Evolutionary conservation across 371 early-diverging fungal species (phyloP).

Genomic region (Rozella allomycis): DNA sequence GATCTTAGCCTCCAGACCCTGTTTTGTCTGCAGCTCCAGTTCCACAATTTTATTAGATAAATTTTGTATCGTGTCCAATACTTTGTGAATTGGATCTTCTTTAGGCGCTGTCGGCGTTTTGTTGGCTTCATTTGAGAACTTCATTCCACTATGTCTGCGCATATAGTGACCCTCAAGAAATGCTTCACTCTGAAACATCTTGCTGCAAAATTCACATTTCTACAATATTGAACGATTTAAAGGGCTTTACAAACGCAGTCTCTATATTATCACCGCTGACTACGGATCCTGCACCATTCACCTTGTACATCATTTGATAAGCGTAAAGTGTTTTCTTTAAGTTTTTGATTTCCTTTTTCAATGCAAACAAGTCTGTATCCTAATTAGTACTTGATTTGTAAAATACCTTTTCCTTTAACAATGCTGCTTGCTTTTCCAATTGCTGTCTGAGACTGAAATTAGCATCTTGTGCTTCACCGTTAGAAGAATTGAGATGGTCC

Average conservation of each 20-base stretch:
- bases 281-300: conserved; percentile 6
- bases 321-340: conserved; percentile 21
- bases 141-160: conserved; percentile 10
- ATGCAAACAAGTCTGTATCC: conserved; percentile 4
- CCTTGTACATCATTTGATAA: conserved; percentile 23
- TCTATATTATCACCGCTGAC: conserved; percentile 4
- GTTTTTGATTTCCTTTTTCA: conserved; percentile 14
- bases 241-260: conserved; percentile 1
- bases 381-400: conserved; percentile 2
- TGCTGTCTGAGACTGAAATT: not conserved
- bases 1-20: conserved; percentile 4
- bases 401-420: not conserved
- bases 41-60: conserved; percentile 11
- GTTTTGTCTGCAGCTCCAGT: conserved; percentile 1
- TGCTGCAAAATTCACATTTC: conserved; percentile 19
- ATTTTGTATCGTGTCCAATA: conserved; percentile 9
- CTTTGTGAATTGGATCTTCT: conserved; percentile 5
- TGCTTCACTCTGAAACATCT: conserved; percentile 11
- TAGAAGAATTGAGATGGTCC: conserved; percentile 1
- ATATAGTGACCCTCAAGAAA: conserved; percentile 18
- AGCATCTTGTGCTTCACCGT: not conserved
- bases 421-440: conserved; percentile 1
- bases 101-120: not conserved
- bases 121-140: not conserved
- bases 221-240: conserved; percentile 1